Evolutionary conservation across 2,329 filamentous ascomycete genomes (phyloP).

Genomic region (Colletotrichum tanaceti): DNA sequence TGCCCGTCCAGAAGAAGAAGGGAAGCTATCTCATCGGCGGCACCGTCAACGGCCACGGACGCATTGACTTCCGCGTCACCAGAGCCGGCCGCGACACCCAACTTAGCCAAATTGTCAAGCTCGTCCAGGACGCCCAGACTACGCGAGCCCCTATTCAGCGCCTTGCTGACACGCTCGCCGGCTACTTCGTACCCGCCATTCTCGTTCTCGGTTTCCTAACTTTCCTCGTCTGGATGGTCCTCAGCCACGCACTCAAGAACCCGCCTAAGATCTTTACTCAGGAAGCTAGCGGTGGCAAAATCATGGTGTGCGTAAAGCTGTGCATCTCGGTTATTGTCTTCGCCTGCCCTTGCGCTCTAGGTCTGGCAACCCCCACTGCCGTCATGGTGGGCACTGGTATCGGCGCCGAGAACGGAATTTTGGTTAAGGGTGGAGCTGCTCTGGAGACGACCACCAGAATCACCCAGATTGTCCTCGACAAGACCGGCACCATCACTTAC

Average conservation of each 20-base stretch:
- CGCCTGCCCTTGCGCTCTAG: slow-evolving; percentile 96
- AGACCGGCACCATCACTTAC: slow-evolving; percentile 93
- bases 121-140: slow-evolving; percentile 98
- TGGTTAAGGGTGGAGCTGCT: slow-evolving; percentile 96
- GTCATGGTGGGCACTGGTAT: slow-evolving; percentile 99
- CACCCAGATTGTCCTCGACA: slow-evolving; percentile 91
- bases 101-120: slow-evolving; percentile 95
- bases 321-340: slow-evolving; percentile 99
- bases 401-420: slow-evolving; percentile 92
- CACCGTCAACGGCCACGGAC: slow-evolving; percentile 93
- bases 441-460: slow-evolving; percentile 91
- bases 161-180: slow-evolving; percentile 89
- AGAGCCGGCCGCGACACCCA: slow-evolving; percentile 95
- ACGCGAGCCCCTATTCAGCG: slow-evolving; percentile 93
- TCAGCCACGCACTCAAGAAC: slow-evolving; percentile 84
- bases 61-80: slow-evolving; percentile 91
- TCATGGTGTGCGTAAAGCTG: slow-evolving; percentile 97
- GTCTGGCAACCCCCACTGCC: slow-evolving; percentile 92
- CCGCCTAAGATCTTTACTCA: slow-evolving; percentile 91
- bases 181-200: slow-evolving; percentile 93
- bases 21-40: slow-evolving; percentile 87
- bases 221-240: slow-evolving; percentile 92
- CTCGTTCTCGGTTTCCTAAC: slow-evolving; percentile 85
- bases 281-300: slow-evolving; percentile 83
- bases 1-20: slow-evolving; percentile 91